Evolutionary conservation across 2,329 filamentous ascomycete species (phyloP).

Genomic region (Plenodomus tracheiphilus): DNA sequence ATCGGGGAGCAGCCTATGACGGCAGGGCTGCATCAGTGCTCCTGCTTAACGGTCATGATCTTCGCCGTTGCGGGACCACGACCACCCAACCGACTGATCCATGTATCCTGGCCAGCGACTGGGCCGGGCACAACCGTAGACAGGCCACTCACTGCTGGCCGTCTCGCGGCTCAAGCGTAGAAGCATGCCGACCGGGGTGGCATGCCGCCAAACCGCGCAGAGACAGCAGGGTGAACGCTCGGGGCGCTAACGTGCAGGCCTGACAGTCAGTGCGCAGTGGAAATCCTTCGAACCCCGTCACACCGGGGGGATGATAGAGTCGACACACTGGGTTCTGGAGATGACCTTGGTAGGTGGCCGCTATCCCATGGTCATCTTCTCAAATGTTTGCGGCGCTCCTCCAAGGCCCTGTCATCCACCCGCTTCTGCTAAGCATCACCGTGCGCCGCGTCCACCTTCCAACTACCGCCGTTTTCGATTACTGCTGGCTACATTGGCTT

Average conservation of each 20-base stretch:
- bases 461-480: conserved; percentile 10
- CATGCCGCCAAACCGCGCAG: conserved; percentile 20
- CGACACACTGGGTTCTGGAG: conserved; percentile 32
- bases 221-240: conserved; percentile 26
- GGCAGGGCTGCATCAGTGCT: conserved; percentile 10
- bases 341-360: conserved; percentile 18
- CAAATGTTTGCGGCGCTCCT: conserved; percentile 27
- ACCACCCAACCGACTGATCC: conserved; percentile 36
- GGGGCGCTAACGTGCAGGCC: conserved; percentile 30
- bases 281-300: conserved; percentile 23
- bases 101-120: conserved; percentile 31
- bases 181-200: conserved; percentile 21
- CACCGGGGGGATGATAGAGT: conserved; percentile 38
- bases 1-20: neutral
- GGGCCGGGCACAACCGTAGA: conserved; percentile 41
- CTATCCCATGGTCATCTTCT: conserved; percentile 21
- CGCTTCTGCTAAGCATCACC: conserved; percentile 11
- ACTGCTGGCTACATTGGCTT: conserved; percentile 14
- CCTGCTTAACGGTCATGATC: conserved; percentile 11
- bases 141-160: conserved; percentile 25
- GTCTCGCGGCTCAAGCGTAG: conserved; percentile 39
- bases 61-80: conserved; percentile 15
- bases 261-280: conserved; percentile 26
- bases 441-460: conserved; percentile 7
- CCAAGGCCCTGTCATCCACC: conserved; percentile 17